Percentiles rank a stretch among this genome's conserved stretches.
Evolutionary conservation across 495 filamentous ascomycete genomes (phyloP).

Genomic region (Geoglossum glabrum): DNA sequence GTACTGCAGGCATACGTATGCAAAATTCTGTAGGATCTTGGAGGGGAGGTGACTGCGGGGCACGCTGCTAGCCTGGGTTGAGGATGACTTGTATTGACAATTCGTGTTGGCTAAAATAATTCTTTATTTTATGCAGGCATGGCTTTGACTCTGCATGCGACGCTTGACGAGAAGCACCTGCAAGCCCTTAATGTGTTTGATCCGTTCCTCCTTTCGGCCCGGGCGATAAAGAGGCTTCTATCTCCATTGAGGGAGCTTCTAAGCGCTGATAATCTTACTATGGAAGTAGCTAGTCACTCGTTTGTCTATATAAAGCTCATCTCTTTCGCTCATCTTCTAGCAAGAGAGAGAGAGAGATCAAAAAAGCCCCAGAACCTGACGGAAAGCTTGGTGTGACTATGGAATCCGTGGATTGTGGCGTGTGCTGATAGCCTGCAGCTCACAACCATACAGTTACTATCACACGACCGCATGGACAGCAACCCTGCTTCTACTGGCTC

Average conservation of each 20-base stretch:
- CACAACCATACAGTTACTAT: not conserved
- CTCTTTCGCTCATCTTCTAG: not conserved
- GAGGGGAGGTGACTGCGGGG: not conserved
- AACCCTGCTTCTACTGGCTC: not conserved
- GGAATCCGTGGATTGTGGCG: not conserved
- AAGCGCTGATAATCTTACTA: not conserved
- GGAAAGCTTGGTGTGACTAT: not conserved
- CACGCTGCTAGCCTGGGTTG: not conserved
- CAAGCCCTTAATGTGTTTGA: not conserved
- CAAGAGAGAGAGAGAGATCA: not conserved
- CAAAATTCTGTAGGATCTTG: not conserved
- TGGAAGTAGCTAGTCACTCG: not conserved
- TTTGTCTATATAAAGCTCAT: not conserved
- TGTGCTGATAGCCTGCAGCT: not conserved
- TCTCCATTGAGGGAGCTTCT: not conserved
- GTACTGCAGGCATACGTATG: not conserved
- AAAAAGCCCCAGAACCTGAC: not conserved
- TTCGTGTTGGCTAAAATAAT: not conserved
- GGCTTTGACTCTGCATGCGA: not conserved
- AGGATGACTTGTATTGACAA: not conserved
- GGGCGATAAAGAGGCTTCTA: not conserved
- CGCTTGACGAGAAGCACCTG: not conserved
- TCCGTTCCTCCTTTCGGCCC: not conserved
- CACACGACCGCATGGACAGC: not conserved
- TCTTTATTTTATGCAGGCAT: not conserved